These are phyloP conservation scores for Sisymbrium altissimum DNA, from an alignment of 345 rosid genomes.

Conservation along the genomic window DNA sequence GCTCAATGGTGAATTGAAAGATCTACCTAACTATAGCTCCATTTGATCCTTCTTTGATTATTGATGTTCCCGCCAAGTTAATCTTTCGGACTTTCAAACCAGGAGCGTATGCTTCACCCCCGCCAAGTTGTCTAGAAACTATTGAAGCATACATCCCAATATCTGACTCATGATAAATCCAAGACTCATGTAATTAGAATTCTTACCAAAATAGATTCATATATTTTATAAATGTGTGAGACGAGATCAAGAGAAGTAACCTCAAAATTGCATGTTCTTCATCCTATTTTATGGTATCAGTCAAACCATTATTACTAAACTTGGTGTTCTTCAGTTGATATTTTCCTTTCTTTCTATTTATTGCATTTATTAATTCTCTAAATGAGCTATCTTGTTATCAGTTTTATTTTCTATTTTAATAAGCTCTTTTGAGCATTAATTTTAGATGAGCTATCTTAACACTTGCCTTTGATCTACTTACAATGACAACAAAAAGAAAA, in stretches of 20 bases:
- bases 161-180: not conserved
- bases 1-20: not conserved
- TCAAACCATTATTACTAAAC: not conserved
- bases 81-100: not conserved
- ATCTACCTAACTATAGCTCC: not conserved
- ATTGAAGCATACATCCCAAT: not conserved
- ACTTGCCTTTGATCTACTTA: not conserved
- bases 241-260: not conserved
- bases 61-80: not conserved
- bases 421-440: not conserved
- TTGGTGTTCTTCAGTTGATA: not conserved
- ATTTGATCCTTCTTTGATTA: not conserved
- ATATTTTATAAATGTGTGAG: not conserved
- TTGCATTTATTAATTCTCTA: not conserved
- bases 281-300: no score
- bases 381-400: not conserved
- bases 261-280: no score
- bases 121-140: not conserved
- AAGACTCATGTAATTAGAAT: not conserved
- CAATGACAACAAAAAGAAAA: slow-evolving; percentile 10
- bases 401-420: not conserved
- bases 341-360: not conserved
- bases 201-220: not conserved
- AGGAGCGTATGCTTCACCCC: not conserved
- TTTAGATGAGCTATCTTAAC: not conserved